A percentile compares a stretch with the other conserved stretches of the same genome.
phyloP scores from a whole-genome alignment of 2,329 filamentous ascomycete genomes.

The Colletotrichum tanaceti region DNA sequence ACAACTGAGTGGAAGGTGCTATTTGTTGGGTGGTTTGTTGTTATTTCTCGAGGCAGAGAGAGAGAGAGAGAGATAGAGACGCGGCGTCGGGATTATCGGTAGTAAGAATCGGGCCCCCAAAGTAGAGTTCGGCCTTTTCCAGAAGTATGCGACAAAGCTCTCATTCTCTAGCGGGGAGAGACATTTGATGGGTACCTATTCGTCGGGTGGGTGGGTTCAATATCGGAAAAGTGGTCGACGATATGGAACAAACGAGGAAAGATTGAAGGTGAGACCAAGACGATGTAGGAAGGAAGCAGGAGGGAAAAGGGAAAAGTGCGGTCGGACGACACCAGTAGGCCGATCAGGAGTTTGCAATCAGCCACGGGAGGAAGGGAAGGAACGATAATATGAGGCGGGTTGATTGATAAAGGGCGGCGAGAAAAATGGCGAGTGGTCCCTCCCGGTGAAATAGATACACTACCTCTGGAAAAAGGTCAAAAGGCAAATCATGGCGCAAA shows the following conservation, averaged over 20 bases:
- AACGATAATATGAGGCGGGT: constrained; percentile 22
- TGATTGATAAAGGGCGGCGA: constrained; percentile 32
- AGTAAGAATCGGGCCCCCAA: constrained; percentile 36
- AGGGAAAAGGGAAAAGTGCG: not conserved
- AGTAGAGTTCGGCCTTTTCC: constrained; percentile 39
- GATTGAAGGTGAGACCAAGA: not conserved
- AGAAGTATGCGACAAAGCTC: constrained; percentile 33
- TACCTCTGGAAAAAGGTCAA: constrained; percentile 2
- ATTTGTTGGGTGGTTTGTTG: not conserved
- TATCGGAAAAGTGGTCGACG: not conserved
- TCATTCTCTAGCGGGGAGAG: constrained; percentile 37
- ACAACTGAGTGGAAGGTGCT: not conserved
- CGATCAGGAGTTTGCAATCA: constrained; percentile 1
- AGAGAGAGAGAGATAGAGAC: too few species aligned
- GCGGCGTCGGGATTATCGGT: constrained; percentile 32
- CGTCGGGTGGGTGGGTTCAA: not conserved
- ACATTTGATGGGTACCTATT: constrained; percentile 20
- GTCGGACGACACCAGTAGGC: not conserved
- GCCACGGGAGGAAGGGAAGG: constrained; percentile 10
- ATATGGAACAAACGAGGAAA: constrained; percentile 1
- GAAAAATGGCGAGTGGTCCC: not conserved
- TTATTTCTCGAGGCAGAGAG: not conserved
- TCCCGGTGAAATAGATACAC: not conserved
- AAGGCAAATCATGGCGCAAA: constrained; percentile 15
- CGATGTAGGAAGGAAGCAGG: not conserved